phyloP scores from a whole-genome alignment of 352 stramenopile species.

The Globisporangium spinosum region DNA sequence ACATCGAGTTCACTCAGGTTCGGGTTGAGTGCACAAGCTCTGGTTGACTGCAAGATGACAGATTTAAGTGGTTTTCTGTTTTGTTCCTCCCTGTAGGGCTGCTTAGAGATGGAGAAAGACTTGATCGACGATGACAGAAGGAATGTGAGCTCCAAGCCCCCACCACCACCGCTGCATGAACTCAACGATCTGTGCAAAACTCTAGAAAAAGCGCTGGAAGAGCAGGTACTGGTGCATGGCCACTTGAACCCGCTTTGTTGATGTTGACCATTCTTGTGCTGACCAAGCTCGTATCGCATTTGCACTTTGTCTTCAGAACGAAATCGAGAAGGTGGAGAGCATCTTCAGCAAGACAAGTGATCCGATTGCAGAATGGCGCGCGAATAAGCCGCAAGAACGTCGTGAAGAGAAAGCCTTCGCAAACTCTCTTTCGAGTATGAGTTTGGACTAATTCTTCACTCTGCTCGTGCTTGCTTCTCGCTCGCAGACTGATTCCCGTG shows the following conservation, averaged over 20 bases:
- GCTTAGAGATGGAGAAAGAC: slow-evolving; percentile 84
- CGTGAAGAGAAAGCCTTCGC: too few relatives aligned
- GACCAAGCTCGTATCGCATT: not conserved
- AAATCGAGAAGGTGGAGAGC: slow-evolving; percentile 30
- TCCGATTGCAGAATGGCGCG: slow-evolving; percentile 19
- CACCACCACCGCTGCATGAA: slow-evolving; percentile 55
- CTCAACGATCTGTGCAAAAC: slow-evolving; percentile 53
- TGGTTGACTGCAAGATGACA: not conserved
- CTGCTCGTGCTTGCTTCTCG: not conserved
- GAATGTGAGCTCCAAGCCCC: slow-evolving; percentile 29
- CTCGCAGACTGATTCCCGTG: slow-evolving; percentile 1
- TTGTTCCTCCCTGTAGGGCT: slow-evolving; percentile 31
- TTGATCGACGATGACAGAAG: slow-evolving; percentile 71
- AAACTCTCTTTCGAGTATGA: too few relatives aligned
- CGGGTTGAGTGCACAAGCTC: not conserved
- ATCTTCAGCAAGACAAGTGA: slow-evolving; percentile 37
- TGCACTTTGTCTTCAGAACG: slow-evolving; percentile 22
- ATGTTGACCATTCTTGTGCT: not conserved
- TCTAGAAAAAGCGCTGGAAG: slow-evolving; percentile 60
- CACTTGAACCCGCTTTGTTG: not conserved
- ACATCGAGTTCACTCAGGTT: slow-evolving; percentile 86
- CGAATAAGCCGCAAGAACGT: slow-evolving; percentile 19
- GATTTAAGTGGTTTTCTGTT: too few relatives aligned
- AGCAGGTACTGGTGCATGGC: slow-evolving; percentile 30
- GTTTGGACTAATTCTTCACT: too few relatives aligned